These are phyloP conservation scores for Euphorbia peplus DNA, from an alignment of 345 rosid species.

Conservation along the genomic window DNA sequence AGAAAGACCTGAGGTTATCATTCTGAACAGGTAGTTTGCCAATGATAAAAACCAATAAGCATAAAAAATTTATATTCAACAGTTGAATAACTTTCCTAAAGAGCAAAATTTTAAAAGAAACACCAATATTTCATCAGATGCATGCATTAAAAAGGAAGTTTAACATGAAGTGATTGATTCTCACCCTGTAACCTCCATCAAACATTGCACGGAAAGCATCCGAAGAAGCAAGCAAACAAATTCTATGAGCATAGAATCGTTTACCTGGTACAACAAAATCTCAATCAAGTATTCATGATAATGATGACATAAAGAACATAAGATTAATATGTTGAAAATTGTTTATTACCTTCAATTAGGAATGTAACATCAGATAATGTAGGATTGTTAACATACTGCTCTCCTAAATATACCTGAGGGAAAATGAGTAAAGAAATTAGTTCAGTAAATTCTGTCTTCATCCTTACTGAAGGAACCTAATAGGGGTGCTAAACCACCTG, in stretches of 20 bases:
- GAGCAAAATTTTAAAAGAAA: background rate
- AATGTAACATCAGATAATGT: slow-evolving; percentile 72
- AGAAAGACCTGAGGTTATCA: slow-evolving; percentile 4
- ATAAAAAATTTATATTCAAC: background rate
- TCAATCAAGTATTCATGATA: background rate
- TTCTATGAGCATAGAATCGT: slow-evolving; percentile 66
- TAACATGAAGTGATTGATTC: slow-evolving; percentile 1
- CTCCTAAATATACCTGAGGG: slow-evolving; percentile 61
- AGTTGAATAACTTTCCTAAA: background rate
- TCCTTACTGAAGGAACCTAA: background rate
- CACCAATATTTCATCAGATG: background rate
- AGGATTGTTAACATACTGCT: slow-evolving; percentile 60
- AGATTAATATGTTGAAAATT: background rate
- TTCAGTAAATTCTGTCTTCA: background rate
- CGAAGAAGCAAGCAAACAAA: slow-evolving; percentile 73
- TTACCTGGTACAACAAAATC: slow-evolving; percentile 38
- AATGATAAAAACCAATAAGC: background rate
- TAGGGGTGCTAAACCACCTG: background rate
- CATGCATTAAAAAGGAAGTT: background rate
- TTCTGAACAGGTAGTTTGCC: background rate
- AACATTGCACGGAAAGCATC: slow-evolving; percentile 84
- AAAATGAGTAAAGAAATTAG: background rate
- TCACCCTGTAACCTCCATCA: slow-evolving; percentile 72
- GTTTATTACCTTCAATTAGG: slow-evolving; percentile 51
- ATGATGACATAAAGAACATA: background rate